These are phyloP conservation scores for Sergeia podlipaevii DNA, from an alignment of 208 protist genomes.

Conservation along the genomic window DNA sequence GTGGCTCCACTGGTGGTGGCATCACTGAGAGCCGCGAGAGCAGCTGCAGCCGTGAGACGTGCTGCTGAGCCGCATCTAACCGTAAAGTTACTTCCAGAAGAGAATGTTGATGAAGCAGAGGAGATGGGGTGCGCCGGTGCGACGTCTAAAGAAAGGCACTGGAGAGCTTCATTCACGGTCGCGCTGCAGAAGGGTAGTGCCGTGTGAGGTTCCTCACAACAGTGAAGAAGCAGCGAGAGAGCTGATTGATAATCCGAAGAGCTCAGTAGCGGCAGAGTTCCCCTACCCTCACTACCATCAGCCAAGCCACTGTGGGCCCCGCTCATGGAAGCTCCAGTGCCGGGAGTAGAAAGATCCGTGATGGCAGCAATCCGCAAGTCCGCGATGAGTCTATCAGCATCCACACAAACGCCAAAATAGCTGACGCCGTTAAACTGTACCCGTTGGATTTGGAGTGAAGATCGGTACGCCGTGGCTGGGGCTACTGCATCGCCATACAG, in stretches of 20 bases:
- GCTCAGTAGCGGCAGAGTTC: neutral
- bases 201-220: neutral
- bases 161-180: neutral
- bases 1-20: too few species aligned
- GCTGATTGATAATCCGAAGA: neutral
- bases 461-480: too few species aligned
- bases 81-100: too few species aligned
- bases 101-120: neutral
- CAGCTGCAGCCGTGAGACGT: too few species aligned
- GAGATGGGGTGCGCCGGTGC: neutral
- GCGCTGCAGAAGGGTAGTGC: neutral
- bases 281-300: neutral
- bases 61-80: too few species aligned
- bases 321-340: too few species aligned
- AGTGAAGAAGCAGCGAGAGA: conserved; percentile 4
- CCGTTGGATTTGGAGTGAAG: conserved; percentile 14
- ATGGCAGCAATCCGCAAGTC: neutral
- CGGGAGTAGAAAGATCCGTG: too few species aligned
- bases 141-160: neutral
- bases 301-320: neutral
- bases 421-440: conserved; percentile 16
- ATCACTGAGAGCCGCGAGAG: too few species aligned
- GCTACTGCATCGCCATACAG: too few species aligned
- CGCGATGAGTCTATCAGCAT: conserved; percentile 20
- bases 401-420: conserved; percentile 22